These are phyloP conservation scores for Alternaria brassicicola DNA, from an alignment of 2,329 filamentous ascomycete species.

Conservation along the genomic window DNA sequence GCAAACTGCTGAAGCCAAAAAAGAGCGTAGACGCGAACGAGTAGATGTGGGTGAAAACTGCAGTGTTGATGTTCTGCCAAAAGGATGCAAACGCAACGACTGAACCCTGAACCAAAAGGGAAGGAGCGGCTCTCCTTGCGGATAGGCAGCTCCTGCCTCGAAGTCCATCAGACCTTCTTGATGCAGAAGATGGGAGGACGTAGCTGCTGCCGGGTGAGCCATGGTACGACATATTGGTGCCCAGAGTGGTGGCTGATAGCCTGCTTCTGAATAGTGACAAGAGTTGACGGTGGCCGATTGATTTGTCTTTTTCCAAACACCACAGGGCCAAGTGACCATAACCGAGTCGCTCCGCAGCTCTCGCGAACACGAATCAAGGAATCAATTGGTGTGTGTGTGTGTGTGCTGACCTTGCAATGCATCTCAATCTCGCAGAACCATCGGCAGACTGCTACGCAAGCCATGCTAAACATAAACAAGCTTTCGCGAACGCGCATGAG, in stretches of 20 bases:
- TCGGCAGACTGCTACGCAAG: neutral
- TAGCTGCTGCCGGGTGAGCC: neutral
- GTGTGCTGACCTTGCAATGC: neutral
- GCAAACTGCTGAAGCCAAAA: neutral
- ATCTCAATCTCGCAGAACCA: neutral
- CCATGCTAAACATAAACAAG: neutral
- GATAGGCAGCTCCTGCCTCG: neutral
- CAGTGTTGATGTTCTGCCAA: slow-evolving; percentile 1
- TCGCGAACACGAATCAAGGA: neutral
- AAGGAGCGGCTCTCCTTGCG: slow-evolving; percentile 1
- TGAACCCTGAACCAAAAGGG: slow-evolving; percentile 1
- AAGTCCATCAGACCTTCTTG: neutral
- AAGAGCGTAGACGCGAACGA: neutral
- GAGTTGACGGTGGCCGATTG: neutral
- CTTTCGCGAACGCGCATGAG: neutral
- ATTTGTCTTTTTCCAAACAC: neutral
- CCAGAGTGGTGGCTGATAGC: neutral
- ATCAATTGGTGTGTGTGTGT: neutral
- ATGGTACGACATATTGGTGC: neutral
- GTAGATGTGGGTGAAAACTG: neutral
- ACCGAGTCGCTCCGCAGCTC: neutral
- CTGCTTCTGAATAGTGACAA: neutral
- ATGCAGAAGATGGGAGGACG: neutral
- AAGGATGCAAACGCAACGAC: neutral
- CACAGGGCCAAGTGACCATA: neutral